phyloP scores from a whole-genome alignment of 2,329 filamentous ascomycete species.

The Xylariaceae sp. region DNA sequence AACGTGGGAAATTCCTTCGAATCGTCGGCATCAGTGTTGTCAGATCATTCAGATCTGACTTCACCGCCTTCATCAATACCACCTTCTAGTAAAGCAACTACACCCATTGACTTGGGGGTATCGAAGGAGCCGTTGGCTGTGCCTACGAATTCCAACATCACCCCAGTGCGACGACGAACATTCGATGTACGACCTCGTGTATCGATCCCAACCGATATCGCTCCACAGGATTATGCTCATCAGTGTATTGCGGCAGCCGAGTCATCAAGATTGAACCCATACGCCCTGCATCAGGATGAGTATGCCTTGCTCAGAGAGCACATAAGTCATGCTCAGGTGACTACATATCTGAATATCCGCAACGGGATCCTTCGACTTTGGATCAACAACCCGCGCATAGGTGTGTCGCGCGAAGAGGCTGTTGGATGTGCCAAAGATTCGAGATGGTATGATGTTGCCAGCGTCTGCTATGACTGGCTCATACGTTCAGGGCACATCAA shows the following conservation, averaged over 20 bases:
- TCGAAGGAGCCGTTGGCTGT: slow-evolving; percentile 39
- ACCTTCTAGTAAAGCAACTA: slow-evolving; percentile 68
- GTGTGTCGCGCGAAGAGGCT: slow-evolving; percentile 83
- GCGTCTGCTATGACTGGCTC: slow-evolving; percentile 91
- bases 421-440: slow-evolving; percentile 86
- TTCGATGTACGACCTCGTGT: slow-evolving; percentile 75
- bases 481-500: slow-evolving; percentile 93
- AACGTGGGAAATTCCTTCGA: slow-evolving; percentile 44
- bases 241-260: slow-evolving; percentile 92
- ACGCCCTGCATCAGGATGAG: slow-evolving; percentile 83
- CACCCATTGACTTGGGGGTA: slow-evolving; percentile 57
- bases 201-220: slow-evolving; percentile 79
- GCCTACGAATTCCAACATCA: slow-evolving; percentile 22
- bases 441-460: slow-evolving; percentile 88
- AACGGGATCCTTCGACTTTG: slow-evolving; percentile 93
- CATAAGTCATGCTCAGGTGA: slow-evolving; percentile 87
- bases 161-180: slow-evolving; percentile 40
- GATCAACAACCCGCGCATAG: slow-evolving; percentile 83
- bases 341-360: slow-evolving; percentile 92
- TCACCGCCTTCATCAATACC: slow-evolving; percentile 55
- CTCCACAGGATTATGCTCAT: slow-evolving; percentile 79
- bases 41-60: slow-evolving; percentile 62
- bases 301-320: slow-evolving; percentile 80
- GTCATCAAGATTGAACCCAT: slow-evolving; percentile 87
- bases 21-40: slow-evolving; percentile 59